phyloP scores from a whole-genome alignment of 140 eudicot genomes.

The Flaveria floridana region DNA sequence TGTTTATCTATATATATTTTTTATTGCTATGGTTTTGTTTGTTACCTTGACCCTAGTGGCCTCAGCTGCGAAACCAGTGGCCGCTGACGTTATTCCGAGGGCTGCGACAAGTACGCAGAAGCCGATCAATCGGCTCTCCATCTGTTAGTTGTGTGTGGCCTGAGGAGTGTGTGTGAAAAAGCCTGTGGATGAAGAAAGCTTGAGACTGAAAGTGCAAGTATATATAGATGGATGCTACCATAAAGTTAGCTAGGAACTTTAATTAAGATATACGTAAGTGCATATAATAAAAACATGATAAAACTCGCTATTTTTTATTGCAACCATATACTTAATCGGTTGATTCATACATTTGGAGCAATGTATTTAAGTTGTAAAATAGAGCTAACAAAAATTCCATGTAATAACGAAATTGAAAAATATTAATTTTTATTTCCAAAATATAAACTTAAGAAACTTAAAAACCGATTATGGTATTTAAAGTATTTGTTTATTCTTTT shows the following conservation, averaged over 20 bases:
- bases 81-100: slow-evolving; percentile 28
- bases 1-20: not conserved
- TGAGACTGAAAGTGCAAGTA: slow-evolving; percentile 12
- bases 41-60: slow-evolving; percentile 28
- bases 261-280: not conserved
- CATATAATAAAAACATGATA: not conserved
- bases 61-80: slow-evolving; percentile 31
- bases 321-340: not conserved
- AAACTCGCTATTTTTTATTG: not conserved
- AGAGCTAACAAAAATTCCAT: not conserved
- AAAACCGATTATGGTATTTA: not conserved
- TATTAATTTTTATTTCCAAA: not conserved
- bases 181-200: slow-evolving; percentile 22
- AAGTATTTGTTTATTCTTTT: not conserved
- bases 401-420: not conserved
- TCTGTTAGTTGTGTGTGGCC: not conserved
- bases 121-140: slow-evolving; percentile 25
- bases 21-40: not conserved
- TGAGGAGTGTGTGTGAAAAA: slow-evolving; percentile 21
- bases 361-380: not conserved
- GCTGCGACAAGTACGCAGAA: slow-evolving; percentile 12
- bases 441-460: not conserved
- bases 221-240: slow-evolving; percentile 7
- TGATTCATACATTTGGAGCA: not conserved
- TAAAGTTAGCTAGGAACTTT: slow-evolving; percentile 6